These are phyloP conservation scores for Massariosphaeria phaeospora DNA, from an alignment of 495 filamentous ascomycete species.

Conservation along the genomic window DNA sequence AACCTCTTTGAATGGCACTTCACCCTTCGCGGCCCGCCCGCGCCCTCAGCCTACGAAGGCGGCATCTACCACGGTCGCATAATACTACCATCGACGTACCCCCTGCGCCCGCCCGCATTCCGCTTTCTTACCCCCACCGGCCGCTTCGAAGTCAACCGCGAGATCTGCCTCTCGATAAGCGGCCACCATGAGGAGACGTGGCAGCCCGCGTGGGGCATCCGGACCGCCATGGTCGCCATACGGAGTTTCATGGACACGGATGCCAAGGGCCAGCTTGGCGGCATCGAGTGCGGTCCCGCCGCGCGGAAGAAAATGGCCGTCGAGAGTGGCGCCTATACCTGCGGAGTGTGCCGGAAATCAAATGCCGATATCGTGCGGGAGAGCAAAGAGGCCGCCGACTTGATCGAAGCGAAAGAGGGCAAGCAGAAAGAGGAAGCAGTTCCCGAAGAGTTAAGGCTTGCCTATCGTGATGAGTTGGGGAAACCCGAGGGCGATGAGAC, in stretches of 20 bases:
- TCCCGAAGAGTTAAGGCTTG: slow-evolving; percentile 48
- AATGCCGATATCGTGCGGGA: slow-evolving; percentile 69
- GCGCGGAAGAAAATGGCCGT: slow-evolving; percentile 61
- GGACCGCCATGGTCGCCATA: slow-evolving; percentile 68
- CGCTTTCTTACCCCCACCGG: slow-evolving; percentile 90
- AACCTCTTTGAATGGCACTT: slow-evolving; percentile 99
- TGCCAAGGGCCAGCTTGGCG: slow-evolving; percentile 76
- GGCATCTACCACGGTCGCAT: slow-evolving; percentile 97
- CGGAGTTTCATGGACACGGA: slow-evolving; percentile 72
- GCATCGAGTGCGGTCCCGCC: slow-evolving; percentile 64
- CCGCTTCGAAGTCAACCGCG: slow-evolving; percentile 92
- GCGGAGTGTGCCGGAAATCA: slow-evolving; percentile 57
- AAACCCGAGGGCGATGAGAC: slow-evolving; percentile 20
- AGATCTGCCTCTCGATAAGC: slow-evolving; percentile 89
- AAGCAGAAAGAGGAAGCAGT: slow-evolving; percentile 39
- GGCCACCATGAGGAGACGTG: slow-evolving; percentile 97
- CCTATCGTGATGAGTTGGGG: slow-evolving; percentile 44
- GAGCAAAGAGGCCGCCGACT: slow-evolving; percentile 34
- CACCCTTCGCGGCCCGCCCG: slow-evolving; percentile 85
- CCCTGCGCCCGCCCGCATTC: slow-evolving; percentile 83
- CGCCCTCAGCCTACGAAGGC: slow-evolving; percentile 65
- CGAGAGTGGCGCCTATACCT: slow-evolving; percentile 58
- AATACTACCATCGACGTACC: slow-evolving; percentile 80
- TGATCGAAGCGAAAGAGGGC: slow-evolving; percentile 38
- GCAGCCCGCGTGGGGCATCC: slow-evolving; percentile 95